phyloP scores from a whole-genome alignment of 192 early-diverging fungal genomes.

The Coemansia sp. region DNA sequence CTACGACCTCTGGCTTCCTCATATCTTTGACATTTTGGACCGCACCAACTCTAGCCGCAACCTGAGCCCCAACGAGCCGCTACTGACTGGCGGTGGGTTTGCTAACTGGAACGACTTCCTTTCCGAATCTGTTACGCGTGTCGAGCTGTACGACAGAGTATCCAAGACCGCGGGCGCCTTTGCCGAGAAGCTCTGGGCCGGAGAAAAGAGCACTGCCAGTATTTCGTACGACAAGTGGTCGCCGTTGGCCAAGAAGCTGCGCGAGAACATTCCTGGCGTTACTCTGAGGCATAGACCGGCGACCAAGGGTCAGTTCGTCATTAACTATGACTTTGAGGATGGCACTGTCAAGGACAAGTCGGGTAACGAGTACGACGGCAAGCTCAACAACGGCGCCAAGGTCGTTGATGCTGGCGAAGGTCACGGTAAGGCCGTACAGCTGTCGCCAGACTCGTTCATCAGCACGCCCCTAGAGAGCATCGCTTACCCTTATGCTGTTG shows the following conservation, averaged over 20 bases:
- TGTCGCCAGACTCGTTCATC: slow-evolving; percentile 34
- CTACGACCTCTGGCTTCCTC: slow-evolving; percentile 53
- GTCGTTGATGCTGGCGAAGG: slow-evolving; percentile 42
- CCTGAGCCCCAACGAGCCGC: slow-evolving; percentile 32
- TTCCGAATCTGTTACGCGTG: slow-evolving; percentile 47
- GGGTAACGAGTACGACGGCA: slow-evolving; percentile 46
- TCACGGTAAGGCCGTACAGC: slow-evolving; percentile 46
- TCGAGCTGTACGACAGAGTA: slow-evolving; percentile 50
- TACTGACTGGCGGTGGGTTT: slow-evolving; percentile 49
- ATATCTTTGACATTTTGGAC: slow-evolving; percentile 50
- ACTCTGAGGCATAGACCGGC: slow-evolving; percentile 36
- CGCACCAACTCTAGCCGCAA: slow-evolving; percentile 46
- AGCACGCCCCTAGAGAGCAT: slow-evolving; percentile 46
- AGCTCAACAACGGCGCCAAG: slow-evolving; percentile 47
- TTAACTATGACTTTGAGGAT: slow-evolving; percentile 50
- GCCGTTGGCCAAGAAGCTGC: slow-evolving; percentile 53
- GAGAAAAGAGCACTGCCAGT: slow-evolving; percentile 39
- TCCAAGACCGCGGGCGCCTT: slow-evolving; percentile 45
- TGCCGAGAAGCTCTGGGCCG: slow-evolving; percentile 55
- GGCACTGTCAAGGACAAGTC: slow-evolving; percentile 40
- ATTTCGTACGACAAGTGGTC: slow-evolving; percentile 45
- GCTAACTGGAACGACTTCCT: slow-evolving; percentile 56
- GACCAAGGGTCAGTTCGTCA: slow-evolving; percentile 42
- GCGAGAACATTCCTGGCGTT: slow-evolving; percentile 52
- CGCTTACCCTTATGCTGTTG: slow-evolving; percentile 44